Base-by-base conservation (phyloP, 768 basidiomycete genomes). In the Russula dissimulans region DNA sequence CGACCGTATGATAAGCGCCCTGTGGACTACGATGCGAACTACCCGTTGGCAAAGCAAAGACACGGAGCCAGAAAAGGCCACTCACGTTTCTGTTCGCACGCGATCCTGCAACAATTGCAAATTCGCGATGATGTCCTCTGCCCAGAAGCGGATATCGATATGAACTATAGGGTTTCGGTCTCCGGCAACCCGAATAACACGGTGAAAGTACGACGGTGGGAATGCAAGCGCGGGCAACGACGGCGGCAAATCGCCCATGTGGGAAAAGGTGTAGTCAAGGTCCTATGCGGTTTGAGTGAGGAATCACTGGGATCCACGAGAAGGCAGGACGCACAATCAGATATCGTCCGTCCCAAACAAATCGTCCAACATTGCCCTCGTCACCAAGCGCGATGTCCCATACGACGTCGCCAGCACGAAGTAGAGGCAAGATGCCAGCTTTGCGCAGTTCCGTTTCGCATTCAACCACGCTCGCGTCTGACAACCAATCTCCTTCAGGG, bases 311-410 rank as follows among this genome's bases (percentile, higher is more conserved):
- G 32, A 29, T 29, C 18, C 26, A 29, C n/a, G 51, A 56, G 60
- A 62, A 66, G n/a, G 50, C 61, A 65, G 39, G 31, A 77, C 88
- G 67, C 69, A 92, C 90, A 66, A 93, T 83, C 7, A 93, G 77
- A 73, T 91, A 93, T 61, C 81, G 83, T n/a, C 91, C 91, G 69
- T 92, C 91, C 90, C 90, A 93, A 9, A 91, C 77, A 71, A 92
- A 69, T 63, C 87, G 74, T n/a, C 91, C 91, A 7, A 85, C 78
- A 70, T 93, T 92, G 1, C 85, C 88, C 69, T 93, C 90, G 68
- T 92, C 90, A 9, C 87, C 86, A 1, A 89, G 87, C 5, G 90
- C 91, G 14, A 85, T 77, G 67, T 93, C 91, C 89, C 91, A 93
- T 14, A 93, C 82, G 0, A 92, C 83, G 69, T 94, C 91, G 1